Conservation (phyloP, 2,329 filamentous ascomycete genomes). For the Fusarium kyushuense region DNA sequence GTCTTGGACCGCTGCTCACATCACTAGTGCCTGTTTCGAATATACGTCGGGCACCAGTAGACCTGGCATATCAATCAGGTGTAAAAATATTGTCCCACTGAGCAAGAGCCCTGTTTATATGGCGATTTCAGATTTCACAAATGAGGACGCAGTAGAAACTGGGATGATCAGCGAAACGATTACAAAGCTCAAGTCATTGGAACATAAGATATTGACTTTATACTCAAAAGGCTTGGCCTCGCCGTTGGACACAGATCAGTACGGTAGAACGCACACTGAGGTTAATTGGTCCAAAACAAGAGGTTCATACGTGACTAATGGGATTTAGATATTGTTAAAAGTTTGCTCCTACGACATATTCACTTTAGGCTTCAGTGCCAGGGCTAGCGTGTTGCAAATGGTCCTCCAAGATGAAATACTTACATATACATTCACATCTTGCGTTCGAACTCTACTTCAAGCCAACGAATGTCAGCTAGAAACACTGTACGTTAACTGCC, state of each 20-base stretch:
- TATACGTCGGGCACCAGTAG: not conserved
- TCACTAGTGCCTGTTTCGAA: not conserved
- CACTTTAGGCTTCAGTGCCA: no score
- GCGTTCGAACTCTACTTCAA: not conserved
- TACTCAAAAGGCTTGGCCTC: not conserved
- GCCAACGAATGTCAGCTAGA: not conserved
- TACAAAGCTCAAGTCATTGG: not conserved
- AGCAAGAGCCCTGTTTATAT: fast-evolving
- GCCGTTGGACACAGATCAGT: not conserved
- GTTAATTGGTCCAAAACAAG: fast-evolving
- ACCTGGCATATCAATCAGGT: not conserved
- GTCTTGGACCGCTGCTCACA: not conserved
- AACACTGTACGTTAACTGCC: not conserved
- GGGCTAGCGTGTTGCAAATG: no score
- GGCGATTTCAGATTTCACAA: no score
- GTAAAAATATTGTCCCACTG: not conserved
- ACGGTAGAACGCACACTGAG: fast-evolving
- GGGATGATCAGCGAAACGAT: no score
- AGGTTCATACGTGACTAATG: not conserved
- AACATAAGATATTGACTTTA: not conserved
- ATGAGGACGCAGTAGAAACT: no score
- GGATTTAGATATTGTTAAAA: not conserved
- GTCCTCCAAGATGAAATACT: not conserved
- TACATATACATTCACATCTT: not conserved
- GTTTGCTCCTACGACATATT: no score